These are phyloP conservation scores for Backusella liffmaniae DNA, from an alignment of 192 early-diverging fungal genomes.

Conservation along the genomic window DNA sequence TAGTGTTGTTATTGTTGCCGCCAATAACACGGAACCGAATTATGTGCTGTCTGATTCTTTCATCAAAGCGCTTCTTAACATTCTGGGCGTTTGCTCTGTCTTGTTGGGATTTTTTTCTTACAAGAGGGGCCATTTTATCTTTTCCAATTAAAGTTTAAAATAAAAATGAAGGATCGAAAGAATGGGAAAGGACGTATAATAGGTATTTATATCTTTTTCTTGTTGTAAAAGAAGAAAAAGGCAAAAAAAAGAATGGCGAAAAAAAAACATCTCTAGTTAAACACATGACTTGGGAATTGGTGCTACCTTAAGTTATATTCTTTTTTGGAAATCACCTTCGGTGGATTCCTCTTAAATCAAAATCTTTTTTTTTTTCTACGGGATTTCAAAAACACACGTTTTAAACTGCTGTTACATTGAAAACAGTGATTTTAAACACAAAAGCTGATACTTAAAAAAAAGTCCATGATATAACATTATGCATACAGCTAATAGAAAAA, in stretches of 20 bases:
- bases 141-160: not conserved
- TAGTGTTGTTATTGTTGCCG: not conserved
- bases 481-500: not conserved
- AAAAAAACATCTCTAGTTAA: not conserved
- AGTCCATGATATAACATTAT: not conserved
- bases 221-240: not conserved
- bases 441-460: not conserved
- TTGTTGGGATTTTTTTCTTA: not conserved
- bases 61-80: not conserved
- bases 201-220: not conserved
- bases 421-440: too few relatives aligned
- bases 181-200: not conserved
- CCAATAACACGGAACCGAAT: not conserved
- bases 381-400: not conserved
- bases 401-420: not conserved
- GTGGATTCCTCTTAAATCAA: not conserved
- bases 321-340: not conserved
- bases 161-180: not conserved
- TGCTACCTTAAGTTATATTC: not conserved
- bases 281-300: not conserved
- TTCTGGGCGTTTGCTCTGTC: not conserved
- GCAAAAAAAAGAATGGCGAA: not conserved
- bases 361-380: not conserved
- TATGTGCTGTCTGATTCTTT: not conserved
- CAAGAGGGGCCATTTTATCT: not conserved